phyloP scores from a whole-genome alignment of 164 flowering plant species.

The Stephania yunnanensis region DNA sequence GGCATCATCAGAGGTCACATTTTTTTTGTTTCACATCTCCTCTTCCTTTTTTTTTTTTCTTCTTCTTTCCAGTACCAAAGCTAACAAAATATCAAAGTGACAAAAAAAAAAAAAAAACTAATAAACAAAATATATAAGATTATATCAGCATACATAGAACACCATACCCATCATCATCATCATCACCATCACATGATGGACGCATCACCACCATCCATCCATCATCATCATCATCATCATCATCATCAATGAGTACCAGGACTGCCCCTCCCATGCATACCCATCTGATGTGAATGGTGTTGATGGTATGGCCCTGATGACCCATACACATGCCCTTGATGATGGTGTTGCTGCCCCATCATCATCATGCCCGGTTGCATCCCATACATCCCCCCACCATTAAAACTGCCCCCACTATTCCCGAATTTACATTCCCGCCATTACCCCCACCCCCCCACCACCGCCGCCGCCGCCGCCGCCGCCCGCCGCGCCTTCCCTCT shows the following conservation, averaged over 20 bases:
- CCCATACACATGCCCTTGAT: conserved; percentile 31
- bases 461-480: conserved; percentile 1
- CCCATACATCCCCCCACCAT: conserved; percentile 18
- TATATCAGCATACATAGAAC: no score
- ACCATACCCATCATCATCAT: no score
- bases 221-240: conserved; percentile 11
- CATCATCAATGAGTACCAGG: conserved; percentile 3
- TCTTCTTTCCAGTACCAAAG: not conserved
- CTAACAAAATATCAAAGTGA: no score
- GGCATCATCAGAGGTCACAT: conserved; percentile 1
- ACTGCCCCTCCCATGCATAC: conserved; percentile 8
- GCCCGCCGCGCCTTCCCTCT: conserved; percentile 11
- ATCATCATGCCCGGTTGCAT: conserved; percentile 24
- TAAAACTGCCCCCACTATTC: conserved; percentile 9
- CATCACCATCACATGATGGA: no score
- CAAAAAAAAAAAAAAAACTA: no score
- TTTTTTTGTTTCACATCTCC: conserved; percentile 8
- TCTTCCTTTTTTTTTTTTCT: not conserved
- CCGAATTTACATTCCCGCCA: conserved; percentile 20
- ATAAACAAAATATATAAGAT: no score
- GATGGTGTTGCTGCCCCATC: conserved; percentile 23
- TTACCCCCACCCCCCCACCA: conserved; percentile 19
- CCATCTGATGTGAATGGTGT: conserved; percentile 10
- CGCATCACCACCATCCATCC: conserved; percentile 7
- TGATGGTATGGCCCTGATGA: conserved; percentile 28